Conservation (phyloP, 768 basidiomycete genomes). For the Suillus americanus region DNA sequence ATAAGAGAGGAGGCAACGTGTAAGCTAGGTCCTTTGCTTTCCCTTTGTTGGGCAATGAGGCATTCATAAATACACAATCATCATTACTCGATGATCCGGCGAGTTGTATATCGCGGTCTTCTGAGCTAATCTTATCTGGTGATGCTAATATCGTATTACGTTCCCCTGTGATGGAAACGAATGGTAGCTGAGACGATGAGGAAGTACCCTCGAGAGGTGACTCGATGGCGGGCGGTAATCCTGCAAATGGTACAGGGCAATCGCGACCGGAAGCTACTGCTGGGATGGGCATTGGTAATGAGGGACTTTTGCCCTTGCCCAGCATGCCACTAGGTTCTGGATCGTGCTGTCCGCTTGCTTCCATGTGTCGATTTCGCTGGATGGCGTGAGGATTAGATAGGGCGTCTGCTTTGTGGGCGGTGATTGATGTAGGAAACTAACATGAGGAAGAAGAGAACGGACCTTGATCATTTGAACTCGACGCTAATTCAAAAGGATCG, state of each 20-base stretch:
- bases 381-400: neutral
- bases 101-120: slow-evolving; percentile 1
- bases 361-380: neutral
- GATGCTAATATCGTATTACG: neutral
- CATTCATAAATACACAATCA: slow-evolving; percentile 7
- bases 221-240: slow-evolving; percentile 15
- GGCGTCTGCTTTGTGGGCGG: slow-evolving; percentile 7
- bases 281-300: slow-evolving; percentile 53
- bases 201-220: slow-evolving; percentile 14
- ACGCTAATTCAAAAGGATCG: slow-evolving; percentile 41
- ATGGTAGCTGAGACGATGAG: slow-evolving; percentile 12
- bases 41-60: slow-evolving; percentile 46
- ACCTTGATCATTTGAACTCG: neutral
- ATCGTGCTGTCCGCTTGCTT: slow-evolving; percentile 9
- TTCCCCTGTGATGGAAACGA: neutral
- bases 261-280: slow-evolving; percentile 31
- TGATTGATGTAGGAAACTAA: slow-evolving; percentile 5
- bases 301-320: slow-evolving; percentile 57
- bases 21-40: slow-evolving; percentile 56
- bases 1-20: slow-evolving; percentile 63
- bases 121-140: neutral
- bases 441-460: slow-evolving; percentile 14
- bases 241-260: neutral
- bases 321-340: slow-evolving; percentile 31
- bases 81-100: slow-evolving; percentile 6